Base-by-base conservation (phyloP, 768 basidiomycete genomes). In the Leccinum broughii region DNA sequence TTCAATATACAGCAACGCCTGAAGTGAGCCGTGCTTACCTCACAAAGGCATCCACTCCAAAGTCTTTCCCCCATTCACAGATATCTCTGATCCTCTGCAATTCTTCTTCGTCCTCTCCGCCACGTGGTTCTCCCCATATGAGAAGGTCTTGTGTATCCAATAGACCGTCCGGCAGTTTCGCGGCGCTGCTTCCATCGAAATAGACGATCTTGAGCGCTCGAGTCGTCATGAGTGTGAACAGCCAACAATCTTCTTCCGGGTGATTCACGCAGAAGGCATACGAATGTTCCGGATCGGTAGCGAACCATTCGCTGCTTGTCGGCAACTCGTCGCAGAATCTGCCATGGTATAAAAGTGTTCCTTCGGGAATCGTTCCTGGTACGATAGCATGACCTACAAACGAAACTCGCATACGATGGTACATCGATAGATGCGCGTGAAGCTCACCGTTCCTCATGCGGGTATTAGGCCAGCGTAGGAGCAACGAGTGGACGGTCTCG, bases 401-500 rank as follows among this genome's bases (percentile, higher is more conserved):
- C 6, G 13, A 17, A 22, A 34, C 1, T 22, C 14, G 39, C 17
- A 62, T 9, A 64, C 57, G 9, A 10, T 20, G 7, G 28, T 30
- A 14, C 4, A 2, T n/a, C 34, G 57, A 35, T 6, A 51, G 32
- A 50, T 7, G 11, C 15, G 3, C 4, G 26, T 0, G 6, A 22
- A 13, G 26, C 54, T 22, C 32, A 63, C 78, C 77, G 62, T 80
- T 78, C n/a, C 78, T 69, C 68, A 79, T 77, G 6, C 76, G 73
- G 3, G 78, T 78, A 54, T 79, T 77, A 3, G 77, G 74, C 78
- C 78, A 80, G 54, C 70, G 77, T 51, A 77, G 77, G 6, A 78
- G 62, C 14, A 77, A 44, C 2, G 77, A 64, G 10, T 59, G 49
- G 9, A 59, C 62, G 4, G 63, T 64, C 44, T 64, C 62, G 48